Base-by-base conservation (phyloP, 2,329 filamentous ascomycete species). In the Trichophaea hybrida region DNA sequence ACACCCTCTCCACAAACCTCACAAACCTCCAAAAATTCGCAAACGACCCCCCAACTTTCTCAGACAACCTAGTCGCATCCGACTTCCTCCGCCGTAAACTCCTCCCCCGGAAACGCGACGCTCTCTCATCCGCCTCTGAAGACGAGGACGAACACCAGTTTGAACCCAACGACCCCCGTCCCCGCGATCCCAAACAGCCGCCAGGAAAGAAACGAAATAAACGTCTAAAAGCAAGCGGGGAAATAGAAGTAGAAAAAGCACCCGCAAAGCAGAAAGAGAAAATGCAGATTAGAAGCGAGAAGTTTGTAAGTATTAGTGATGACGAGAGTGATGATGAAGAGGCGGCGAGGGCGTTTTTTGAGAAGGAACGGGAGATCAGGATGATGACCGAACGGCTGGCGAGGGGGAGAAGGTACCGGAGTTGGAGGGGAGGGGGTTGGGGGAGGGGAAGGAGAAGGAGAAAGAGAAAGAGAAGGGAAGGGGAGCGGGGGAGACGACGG, bases 261-360 rank as follows among this genome's bases (percentile, higher is more conserved):
- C 73, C 85, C 71, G 75, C 57, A 76, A 83, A 56, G 84, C 80
- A 65, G 83, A 94, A 65, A 74, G 80, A n/a, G 88, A 90, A 68
- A 89, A 89, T 77, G 35, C 86, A 85, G 70, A 85, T 93, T 73
- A 97, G 96, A 76, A 94, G 86, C 68, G 83, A 84, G 31, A 73
- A 91, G 43, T 91, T 83, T 68, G 85, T 98, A 55, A 80, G 85
- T 60, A 83, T 84, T 40, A 88, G 85, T 66, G 93, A 97, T 70
- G 93, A 97, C 57, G 89, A 95, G 66, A 84, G 80, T n/a, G 66
- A 68, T 52, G 49, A 48, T 5, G 67, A 68, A 51, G 61, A 59
- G 32, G 66, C 67, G 40, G 58, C 24, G 24, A 24, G 46, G 5
- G 48, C 50, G 13, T 68, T 68, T 52, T 61, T 65, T 52, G 58